Base-by-base conservation (phyloP, 2,329 filamentous ascomycete species). In the Macrophomina phaseolina region DNA sequence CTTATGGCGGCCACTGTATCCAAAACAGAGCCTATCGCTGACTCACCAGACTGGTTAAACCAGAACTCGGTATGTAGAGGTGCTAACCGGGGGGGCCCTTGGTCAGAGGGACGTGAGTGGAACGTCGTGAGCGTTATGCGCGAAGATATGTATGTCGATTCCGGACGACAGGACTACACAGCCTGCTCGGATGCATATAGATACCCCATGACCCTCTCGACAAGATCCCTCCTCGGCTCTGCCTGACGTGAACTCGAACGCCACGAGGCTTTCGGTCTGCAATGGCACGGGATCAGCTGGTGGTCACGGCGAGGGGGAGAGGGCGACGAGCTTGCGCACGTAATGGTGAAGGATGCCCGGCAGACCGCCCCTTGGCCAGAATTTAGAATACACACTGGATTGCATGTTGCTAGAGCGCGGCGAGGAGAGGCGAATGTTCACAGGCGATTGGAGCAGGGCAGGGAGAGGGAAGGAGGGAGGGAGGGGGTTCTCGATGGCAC, bases 231-330 rank as follows among this genome's bases (percentile, higher is more conserved):
- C 58, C 79, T 67, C 0, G 80, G 77, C 55, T 78, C 76, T 1
- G 73, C 77, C 73, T 86, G 83, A 60, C 6, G 76, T 76, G 66
- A 79, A 80, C 68, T 81, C 79, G 67, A 81, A 81, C 71, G 72
- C 70, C 14, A 78, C 75, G 23, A 80, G 74, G 4, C 73, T 76
- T 67, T 81, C 79, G 16, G 78, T 79, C 78, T 81, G 68, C 30
- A 38, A 23, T 6, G 67, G 71, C 5, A 11, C 8, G 5, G 16
- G n/a, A n/a, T 70, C 77, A 75, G 67, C 76, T 53, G 28, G 8
- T 42, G 23, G 23, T 9, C 23, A 23, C 7, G 52, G 58, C 16
- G 62, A n/a, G 32, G 62, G 34, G 49, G 32, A 12, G 45, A 16
- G 42, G 38, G 42, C 32, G 14, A 38, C 2, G 36, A 34, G 23